Conservation (phyloP, 2,329 filamentous ascomycete species). For the Monosporascus sp. region DNA sequence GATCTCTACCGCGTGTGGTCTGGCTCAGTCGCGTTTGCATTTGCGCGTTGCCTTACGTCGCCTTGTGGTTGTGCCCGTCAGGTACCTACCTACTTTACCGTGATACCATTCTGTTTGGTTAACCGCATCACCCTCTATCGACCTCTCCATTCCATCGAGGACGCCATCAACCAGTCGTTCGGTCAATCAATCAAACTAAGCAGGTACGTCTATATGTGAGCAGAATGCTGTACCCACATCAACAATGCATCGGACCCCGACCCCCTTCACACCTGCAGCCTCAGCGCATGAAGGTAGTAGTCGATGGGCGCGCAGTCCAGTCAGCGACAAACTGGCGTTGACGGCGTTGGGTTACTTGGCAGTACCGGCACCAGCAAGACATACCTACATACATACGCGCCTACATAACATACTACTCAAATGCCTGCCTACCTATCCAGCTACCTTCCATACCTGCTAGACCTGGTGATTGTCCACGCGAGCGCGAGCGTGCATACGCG, state of each 20-base stretch:
- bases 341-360: neutral
- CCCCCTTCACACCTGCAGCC: neutral
- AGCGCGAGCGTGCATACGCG: neutral
- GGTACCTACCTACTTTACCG: neutral
- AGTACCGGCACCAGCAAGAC: neutral
- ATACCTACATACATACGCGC: neutral
- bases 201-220: neutral
- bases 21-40: neutral
- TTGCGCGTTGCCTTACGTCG: neutral
- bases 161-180: neutral
- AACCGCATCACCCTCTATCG: neutral
- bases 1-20: neutral
- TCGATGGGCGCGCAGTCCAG: neutral
- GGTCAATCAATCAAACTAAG: neutral
- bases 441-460: neutral
- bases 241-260: neutral
- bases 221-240: neutral
- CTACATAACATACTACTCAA: neutral
- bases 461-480: neutral
- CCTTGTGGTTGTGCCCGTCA: neutral
- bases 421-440: neutral
- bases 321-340: neutral
- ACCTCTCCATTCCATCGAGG: neutral
- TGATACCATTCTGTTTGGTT: neutral
- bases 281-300: neutral